Evolutionary conservation across 805 yeast species (phyloP).

Genomic region (Komagataella mondaviorum): DNA sequence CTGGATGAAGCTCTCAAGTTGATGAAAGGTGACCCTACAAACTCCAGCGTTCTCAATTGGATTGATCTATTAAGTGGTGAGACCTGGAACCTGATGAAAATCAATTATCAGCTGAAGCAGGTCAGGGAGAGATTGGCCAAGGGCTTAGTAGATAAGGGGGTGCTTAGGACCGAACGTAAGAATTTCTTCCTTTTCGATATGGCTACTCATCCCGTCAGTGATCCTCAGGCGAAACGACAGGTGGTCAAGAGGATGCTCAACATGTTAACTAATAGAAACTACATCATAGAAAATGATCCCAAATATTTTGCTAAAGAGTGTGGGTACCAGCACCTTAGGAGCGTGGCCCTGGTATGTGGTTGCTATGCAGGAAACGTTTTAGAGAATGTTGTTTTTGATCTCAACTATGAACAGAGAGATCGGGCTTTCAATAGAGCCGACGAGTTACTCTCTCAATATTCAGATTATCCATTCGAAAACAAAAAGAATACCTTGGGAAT

Average conservation of each 20-base stretch:
- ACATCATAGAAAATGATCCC: conserved; percentile 36
- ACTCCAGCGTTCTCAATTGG: conserved; percentile 77
- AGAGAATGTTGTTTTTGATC: conserved; percentile 68
- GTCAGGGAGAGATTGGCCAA: conserved; percentile 94
- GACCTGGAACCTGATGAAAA: conserved; percentile 94
- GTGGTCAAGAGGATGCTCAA: conserved; percentile 61
- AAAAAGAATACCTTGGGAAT: conserved; percentile 52
- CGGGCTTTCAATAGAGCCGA: conserved; percentile 91
- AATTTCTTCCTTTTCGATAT: conserved; percentile 91
- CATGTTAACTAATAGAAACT: conserved; percentile 59
- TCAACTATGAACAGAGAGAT: conserved; percentile 82
- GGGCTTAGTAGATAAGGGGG: conserved; percentile 94
- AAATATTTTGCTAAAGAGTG: conserved; percentile 59
- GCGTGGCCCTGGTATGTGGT: conserved; percentile 74
- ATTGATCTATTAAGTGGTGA: conserved; percentile 89
- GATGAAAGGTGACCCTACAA: conserved; percentile 75
- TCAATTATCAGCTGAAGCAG: conserved; percentile 90
- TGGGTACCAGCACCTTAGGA: conserved; percentile 58
- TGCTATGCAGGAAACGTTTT: conserved; percentile 94
- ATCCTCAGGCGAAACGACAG: conserved; percentile 70
- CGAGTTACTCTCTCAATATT: conserved; percentile 67
- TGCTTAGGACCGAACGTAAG: conserved; percentile 88
- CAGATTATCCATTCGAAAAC: conserved; percentile 68
- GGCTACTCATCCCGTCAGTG: conserved; percentile 97
- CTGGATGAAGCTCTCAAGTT: conserved; percentile 86